Conservation (phyloP, 2,329 filamentous ascomycete species). For the Neofusicoccum umdonicola region DNA sequence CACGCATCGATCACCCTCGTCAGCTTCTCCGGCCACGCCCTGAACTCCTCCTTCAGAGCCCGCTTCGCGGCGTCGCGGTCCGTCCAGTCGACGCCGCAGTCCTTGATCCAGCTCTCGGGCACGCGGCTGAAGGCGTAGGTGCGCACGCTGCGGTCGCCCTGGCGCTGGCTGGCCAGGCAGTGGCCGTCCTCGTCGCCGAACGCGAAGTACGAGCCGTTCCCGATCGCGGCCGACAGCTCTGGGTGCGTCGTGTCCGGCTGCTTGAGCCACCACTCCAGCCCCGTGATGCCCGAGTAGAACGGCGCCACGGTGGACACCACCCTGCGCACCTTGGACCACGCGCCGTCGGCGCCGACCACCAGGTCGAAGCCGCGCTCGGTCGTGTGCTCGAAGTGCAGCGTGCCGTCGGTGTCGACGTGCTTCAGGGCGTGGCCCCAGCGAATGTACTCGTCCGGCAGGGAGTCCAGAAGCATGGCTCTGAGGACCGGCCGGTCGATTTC, state of each 20-base stretch:
- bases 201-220: slow-evolving; percentile 24
- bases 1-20: slow-evolving; percentile 23
- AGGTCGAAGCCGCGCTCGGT: slow-evolving; percentile 40
- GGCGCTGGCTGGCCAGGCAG: slow-evolving; percentile 43
- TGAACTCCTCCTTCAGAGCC: slow-evolving; percentile 34
- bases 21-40: slow-evolving; percentile 22
- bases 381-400: slow-evolving; percentile 1
- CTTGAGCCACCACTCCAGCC: slow-evolving; percentile 44
- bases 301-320: slow-evolving; percentile 39
- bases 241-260: slow-evolving; percentile 44
- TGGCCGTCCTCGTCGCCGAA: slow-evolving; percentile 33
- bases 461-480: slow-evolving; percentile 45
- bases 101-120: slow-evolving; percentile 39
- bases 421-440: slow-evolving; percentile 41
- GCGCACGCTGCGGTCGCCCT: slow-evolving; percentile 51
- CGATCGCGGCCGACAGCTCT: slow-evolving; percentile 45
- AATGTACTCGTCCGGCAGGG: slow-evolving; percentile 46
- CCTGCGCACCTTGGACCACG: slow-evolving; percentile 41
- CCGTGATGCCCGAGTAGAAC: slow-evolving; percentile 47
- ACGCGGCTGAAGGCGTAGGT: slow-evolving; percentile 39
- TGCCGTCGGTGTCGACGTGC: slow-evolving; percentile 3
- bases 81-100: slow-evolving; percentile 46
- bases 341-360: slow-evolving; percentile 50
- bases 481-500: slow-evolving; percentile 55
- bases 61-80: slow-evolving; percentile 37